phyloP scores from a whole-genome alignment of 179 eudicot species.

The Spergularia azorica region DNA sequence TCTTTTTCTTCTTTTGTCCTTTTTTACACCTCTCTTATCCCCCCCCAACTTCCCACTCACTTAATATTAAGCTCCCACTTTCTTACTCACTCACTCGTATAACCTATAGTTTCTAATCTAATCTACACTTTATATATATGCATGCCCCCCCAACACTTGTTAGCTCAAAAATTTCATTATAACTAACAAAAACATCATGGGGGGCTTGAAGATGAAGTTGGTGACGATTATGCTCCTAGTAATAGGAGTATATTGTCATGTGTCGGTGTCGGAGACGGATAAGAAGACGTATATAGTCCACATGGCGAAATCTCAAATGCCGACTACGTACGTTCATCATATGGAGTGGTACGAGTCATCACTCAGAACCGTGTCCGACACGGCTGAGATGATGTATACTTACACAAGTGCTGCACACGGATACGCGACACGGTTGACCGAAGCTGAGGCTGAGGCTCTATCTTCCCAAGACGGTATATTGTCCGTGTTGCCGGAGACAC shows the following conservation, averaged over 20 bases:
- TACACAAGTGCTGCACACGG: slow-evolving; percentile 67
- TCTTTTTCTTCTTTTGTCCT: not conserved
- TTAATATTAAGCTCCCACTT: not conserved
- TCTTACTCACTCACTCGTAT: not conserved
- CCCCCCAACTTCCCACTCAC: slow-evolving; percentile 10
- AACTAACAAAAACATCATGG: not conserved
- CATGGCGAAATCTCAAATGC: slow-evolving; percentile 47
- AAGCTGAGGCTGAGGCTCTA: slow-evolving; percentile 39
- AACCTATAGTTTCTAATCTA: no score
- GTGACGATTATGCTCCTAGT: not conserved
- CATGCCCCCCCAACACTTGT: not conserved
- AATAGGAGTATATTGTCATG: slow-evolving; percentile 23
- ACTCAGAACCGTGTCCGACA: slow-evolving; percentile 54
- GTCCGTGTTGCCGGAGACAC: slow-evolving; percentile 52
- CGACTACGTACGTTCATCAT: slow-evolving; percentile 38
- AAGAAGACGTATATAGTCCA: slow-evolving; percentile 46
- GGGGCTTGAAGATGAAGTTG: not conserved
- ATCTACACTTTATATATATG: no score
- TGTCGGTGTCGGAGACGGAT: slow-evolving; percentile 26
- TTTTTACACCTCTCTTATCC: not conserved
- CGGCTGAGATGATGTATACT: slow-evolving; percentile 66
- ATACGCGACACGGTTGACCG: slow-evolving; percentile 63
- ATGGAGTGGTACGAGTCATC: slow-evolving; percentile 65
- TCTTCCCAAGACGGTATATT: slow-evolving; percentile 54
- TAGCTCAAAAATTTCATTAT: not conserved